phyloP scores from a whole-genome alignment of 2,329 filamentous ascomycete species.

The Anisogramma anomala region DNA sequence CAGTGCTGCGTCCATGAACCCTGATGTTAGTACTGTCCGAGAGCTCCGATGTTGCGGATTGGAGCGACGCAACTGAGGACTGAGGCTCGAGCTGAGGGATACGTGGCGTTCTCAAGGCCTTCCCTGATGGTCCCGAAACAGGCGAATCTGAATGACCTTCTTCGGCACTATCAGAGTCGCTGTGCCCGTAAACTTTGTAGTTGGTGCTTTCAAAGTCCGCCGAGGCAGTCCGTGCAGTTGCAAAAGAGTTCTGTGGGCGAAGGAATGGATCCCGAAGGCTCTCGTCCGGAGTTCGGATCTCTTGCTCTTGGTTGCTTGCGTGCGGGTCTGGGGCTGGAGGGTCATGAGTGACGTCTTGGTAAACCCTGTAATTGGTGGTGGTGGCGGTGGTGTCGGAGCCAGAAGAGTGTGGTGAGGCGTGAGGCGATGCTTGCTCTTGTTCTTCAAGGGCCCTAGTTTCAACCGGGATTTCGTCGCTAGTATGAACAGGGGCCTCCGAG shows the following conservation, averaged over 20 bases:
- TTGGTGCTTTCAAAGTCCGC: slow-evolving; percentile 41
- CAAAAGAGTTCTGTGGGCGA: slow-evolving; percentile 28
- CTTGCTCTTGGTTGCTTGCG: not conserved
- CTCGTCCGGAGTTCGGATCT: not conserved
- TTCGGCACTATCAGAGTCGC: slow-evolving; percentile 17
- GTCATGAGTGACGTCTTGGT: slow-evolving; percentile 26
- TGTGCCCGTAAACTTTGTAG: slow-evolving; percentile 41
- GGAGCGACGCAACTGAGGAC: slow-evolving; percentile 8
- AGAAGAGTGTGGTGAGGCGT: slow-evolving; percentile 29
- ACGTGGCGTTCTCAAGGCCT: slow-evolving; percentile 4
- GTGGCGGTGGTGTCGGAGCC: slow-evolving; percentile 34
- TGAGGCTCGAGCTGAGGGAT: slow-evolving; percentile 9
- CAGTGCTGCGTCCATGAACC: slow-evolving; percentile 31
- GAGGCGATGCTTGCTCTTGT: slow-evolving; percentile 28
- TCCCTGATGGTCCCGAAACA: not conserved
- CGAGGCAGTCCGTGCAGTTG: slow-evolving; percentile 29
- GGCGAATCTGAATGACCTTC: slow-evolving; percentile 4
- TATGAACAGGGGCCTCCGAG: slow-evolving; percentile 20
- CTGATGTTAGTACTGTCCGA: slow-evolving; percentile 40
- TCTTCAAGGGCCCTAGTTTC: slow-evolving; percentile 7
- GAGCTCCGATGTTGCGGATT: slow-evolving; percentile 26
- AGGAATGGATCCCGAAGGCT: slow-evolving; percentile 7
- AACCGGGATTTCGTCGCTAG: slow-evolving; percentile 4
- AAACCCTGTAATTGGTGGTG: slow-evolving; percentile 36
- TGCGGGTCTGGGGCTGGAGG: slow-evolving; percentile 1